phyloP scores from a whole-genome alignment of 2,329 filamentous ascomycete species.

The Madurella fahalii region DNA sequence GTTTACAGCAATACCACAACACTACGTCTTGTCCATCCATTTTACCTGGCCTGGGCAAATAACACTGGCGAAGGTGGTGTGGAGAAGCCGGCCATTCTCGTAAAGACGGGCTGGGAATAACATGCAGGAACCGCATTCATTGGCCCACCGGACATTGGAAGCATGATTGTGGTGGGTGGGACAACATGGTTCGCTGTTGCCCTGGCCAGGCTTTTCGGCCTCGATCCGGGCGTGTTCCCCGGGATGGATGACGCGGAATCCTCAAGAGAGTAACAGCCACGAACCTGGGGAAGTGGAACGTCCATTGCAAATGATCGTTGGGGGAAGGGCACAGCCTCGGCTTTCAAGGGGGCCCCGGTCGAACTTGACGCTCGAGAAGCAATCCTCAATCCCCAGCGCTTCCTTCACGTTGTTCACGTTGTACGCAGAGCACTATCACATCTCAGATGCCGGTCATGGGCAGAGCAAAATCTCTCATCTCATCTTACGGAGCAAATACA shows the following conservation, averaged over 20 bases:
- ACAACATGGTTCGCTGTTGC: slow-evolving; percentile 1
- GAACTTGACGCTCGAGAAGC: not conserved
- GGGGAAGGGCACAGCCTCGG: slow-evolving; percentile 5
- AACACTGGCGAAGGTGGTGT: not conserved
- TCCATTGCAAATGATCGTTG: slow-evolving; percentile 8
- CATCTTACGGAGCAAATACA: no score
- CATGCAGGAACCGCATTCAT: slow-evolving; percentile 5
- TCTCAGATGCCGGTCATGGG: no score
- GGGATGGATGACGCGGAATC: not conserved
- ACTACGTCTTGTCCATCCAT: not conserved
- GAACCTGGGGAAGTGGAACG: slow-evolving; percentile 10
- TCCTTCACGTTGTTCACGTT: no score
- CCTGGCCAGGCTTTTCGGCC: not conserved
- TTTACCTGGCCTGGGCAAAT: not conserved
- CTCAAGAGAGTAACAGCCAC: not conserved
- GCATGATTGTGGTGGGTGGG: not conserved
- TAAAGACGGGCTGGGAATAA: not conserved
- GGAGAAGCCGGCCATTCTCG: not conserved
- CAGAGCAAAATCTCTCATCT: no score
- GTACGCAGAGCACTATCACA: not conserved
- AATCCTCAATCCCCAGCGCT: no score
- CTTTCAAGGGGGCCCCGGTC: not conserved
- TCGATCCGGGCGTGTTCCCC: not conserved
- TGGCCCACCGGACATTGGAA: not conserved
- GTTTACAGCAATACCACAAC: not conserved